phyloP scores from a whole-genome alignment of 148 eudicot species.

The Mesembryanthemum crystallinum region DNA sequence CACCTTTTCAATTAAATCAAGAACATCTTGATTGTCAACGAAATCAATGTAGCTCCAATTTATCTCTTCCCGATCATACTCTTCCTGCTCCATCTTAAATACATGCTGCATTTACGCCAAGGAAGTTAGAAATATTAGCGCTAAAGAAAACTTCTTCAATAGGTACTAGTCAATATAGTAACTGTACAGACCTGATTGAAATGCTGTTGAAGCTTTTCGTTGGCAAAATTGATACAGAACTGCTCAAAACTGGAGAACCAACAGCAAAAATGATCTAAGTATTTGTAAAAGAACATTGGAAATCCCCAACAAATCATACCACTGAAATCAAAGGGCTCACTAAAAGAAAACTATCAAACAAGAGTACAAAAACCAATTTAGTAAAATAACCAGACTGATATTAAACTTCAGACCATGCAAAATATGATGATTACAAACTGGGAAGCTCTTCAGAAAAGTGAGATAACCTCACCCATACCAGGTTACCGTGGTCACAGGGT shows the following conservation, averaged over 20 bases:
- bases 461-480: neutral
- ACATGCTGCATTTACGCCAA: conserved; percentile 64
- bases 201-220: conserved; percentile 99
- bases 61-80: conserved; percentile 83
- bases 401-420: neutral
- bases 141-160: neutral
- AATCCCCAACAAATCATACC: conserved; percentile 6
- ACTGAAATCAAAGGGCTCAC: neutral
- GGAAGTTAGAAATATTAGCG: conserved; percentile 15
- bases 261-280: conserved; percentile 1
- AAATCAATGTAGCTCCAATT: conserved; percentile 98
- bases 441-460: neutral
- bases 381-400: neutral
- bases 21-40: conserved; percentile 97
- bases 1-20: conserved; percentile 96
- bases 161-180: conserved; percentile 5
- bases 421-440: no score
- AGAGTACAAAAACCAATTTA: neutral
- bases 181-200: conserved; percentile 75
- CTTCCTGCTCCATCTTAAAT: conserved; percentile 99
- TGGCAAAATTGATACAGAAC: conserved; percentile 97
- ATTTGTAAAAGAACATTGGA: neutral
- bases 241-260: conserved; percentile 81
- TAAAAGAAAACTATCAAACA: neutral
- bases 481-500: neutral